Percentiles rank a stretch among this genome's conserved stretches.
Evolutionary conservation across 306 rosid genomes (phyloP).

Genomic region (Comarum palustre): DNA sequence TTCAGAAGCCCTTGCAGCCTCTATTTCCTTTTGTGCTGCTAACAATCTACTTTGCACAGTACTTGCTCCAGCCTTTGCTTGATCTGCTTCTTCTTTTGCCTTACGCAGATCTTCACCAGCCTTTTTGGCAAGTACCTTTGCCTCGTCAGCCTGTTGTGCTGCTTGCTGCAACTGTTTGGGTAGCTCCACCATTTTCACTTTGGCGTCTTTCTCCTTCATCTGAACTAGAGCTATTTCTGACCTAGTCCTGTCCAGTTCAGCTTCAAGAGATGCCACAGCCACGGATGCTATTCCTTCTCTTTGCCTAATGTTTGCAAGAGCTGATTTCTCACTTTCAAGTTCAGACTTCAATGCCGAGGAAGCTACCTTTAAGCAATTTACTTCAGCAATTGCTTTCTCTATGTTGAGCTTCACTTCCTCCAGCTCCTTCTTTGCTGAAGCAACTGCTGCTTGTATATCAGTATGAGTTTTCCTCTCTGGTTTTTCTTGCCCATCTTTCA

Average conservation of each 20-base stretch:
- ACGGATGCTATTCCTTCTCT: constrained; percentile 98
- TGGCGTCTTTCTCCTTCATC: constrained; percentile 91
- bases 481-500: constrained; percentile 43
- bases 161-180: constrained; percentile 78
- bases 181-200: constrained; percentile 65
- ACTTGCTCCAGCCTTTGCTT: constrained; percentile 90
- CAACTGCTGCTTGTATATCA: constrained; percentile 72
- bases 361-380: constrained; percentile 78
- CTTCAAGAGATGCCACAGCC: constrained; percentile 85
- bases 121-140: constrained; percentile 64
- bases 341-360: constrained; percentile 69
- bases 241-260: constrained; percentile 75
- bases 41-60: constrained; percentile 80
- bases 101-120: constrained; percentile 71
- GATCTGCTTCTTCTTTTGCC: constrained; percentile 78
- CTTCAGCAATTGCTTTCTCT: constrained; percentile 85
- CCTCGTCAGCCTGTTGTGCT: constrained; percentile 80
- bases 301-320: constrained; percentile 61
- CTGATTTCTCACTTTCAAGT: constrained; percentile 75
- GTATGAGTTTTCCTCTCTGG: constrained; percentile 50
- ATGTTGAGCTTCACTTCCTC: constrained; percentile 79
- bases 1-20: constrained; percentile 94
- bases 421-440: constrained; percentile 71
- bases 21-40: constrained; percentile 90
- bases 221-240: constrained; percentile 83